phyloP scores from a whole-genome alignment of 306 rosid genomes.

The Arachis hypogaea region DNA sequence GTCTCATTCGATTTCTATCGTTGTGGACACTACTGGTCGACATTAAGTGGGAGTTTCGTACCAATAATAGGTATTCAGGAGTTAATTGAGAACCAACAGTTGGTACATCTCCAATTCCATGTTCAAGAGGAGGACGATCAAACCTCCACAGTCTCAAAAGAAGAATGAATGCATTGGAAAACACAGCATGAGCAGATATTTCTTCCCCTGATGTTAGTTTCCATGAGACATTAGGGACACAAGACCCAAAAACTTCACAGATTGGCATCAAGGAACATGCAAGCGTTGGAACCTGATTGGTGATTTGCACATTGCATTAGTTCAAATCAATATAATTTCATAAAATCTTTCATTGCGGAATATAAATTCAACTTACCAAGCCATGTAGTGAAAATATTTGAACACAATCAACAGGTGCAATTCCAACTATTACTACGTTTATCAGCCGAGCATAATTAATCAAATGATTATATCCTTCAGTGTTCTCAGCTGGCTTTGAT shows the following conservation, averaged over 20 bases:
- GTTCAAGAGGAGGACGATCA: constrained; percentile 90
- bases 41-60: constrained; percentile 80
- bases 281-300: constrained; percentile 87
- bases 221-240: constrained; percentile 83
- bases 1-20: constrained; percentile 72
- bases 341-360: not conserved
- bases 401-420: constrained; percentile 85
- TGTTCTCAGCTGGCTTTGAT: constrained; percentile 62
- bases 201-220: constrained; percentile 72
- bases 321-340: not conserved
- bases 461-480: constrained; percentile 72
- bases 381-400: constrained; percentile 94
- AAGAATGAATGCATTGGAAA: constrained; percentile 92
- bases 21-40: constrained; percentile 57
- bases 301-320: constrained; percentile 35
- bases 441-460: constrained; percentile 80
- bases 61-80: constrained; percentile 86
- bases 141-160: constrained; percentile 93
- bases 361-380: constrained; percentile 60
- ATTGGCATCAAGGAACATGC: constrained; percentile 97
- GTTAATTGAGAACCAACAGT: constrained; percentile 92
- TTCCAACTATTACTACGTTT: constrained; percentile 77
- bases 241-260: constrained; percentile 97
- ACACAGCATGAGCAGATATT: constrained; percentile 88
- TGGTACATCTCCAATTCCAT: constrained; percentile 93